phyloP scores from a whole-genome alignment of 2,329 filamentous ascomycete species.

The Lachnellula cervina region DNA sequence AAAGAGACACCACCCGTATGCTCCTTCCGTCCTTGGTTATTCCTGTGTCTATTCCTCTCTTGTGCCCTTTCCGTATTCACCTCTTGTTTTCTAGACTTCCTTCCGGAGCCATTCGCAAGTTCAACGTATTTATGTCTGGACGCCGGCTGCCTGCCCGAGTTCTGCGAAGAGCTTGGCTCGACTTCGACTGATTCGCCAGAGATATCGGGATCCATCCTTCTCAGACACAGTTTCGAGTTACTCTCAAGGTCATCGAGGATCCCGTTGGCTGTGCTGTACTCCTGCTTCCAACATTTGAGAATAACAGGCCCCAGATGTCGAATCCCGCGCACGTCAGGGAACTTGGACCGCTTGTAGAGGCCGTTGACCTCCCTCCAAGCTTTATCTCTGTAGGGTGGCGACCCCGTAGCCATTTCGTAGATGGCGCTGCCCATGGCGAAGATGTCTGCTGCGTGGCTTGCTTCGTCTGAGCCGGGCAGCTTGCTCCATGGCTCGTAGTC shows the following conservation, averaged over 20 bases:
- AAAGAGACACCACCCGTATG: neutral
- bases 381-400: neutral
- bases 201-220: neutral
- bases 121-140: neutral
- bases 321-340: neutral
- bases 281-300: neutral
- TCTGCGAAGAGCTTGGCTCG: neutral
- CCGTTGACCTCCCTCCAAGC: neutral
- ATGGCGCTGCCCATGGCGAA: neutral
- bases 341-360: neutral
- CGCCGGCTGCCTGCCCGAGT: neutral
- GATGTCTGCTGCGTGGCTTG: neutral
- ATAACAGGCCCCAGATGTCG: neutral
- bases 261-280: neutral
- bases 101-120: neutral
- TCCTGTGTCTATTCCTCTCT: neutral
- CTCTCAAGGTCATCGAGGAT: neutral
- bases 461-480: neutral
- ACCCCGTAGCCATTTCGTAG: slow-evolving; percentile 1
- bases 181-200: neutral
- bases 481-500: neutral
- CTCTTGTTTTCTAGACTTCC: neutral
- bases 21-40: neutral
- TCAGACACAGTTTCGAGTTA: neutral
- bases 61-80: neutral